phyloP scores from a whole-genome alignment of 768 basidiomycete species.

The Phylloporus arenicola region DNA sequence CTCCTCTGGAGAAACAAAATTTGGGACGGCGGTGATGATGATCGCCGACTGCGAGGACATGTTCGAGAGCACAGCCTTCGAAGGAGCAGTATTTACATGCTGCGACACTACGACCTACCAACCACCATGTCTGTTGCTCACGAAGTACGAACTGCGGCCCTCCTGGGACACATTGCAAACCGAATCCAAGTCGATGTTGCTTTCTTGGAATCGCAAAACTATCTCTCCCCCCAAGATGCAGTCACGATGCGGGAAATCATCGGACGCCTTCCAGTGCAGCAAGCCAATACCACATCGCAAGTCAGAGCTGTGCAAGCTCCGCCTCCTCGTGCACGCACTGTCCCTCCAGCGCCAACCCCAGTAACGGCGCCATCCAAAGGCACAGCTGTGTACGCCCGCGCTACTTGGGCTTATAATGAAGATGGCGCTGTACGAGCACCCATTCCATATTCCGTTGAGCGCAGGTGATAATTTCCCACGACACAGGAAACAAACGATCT shows the following conservation, averaged over 20 bases:
- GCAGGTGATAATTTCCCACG: constrained; percentile 3
- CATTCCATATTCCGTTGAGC: neutral
- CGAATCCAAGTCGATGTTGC: constrained; percentile 54
- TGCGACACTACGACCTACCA: neutral
- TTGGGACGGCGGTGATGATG: constrained; percentile 39
- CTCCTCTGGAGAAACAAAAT: constrained; percentile 56
- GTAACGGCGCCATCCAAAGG: constrained; percentile 4
- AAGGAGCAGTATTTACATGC: constrained; percentile 7
- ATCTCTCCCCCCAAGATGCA: constrained; percentile 48
- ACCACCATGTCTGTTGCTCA: constrained; percentile 21
- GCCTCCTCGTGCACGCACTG: constrained; percentile 2
- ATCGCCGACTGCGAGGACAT: constrained; percentile 16
- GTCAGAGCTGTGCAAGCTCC: constrained; percentile 5
- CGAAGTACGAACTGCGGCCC: constrained; percentile 34
- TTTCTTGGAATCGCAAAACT: constrained; percentile 52
- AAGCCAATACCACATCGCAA: constrained; percentile 10
- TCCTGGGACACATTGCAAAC: constrained; percentile 54
- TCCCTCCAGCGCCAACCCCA: constrained; percentile 16
- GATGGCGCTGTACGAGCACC: constrained; percentile 40
- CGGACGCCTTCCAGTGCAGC: constrained; percentile 36
- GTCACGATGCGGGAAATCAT: constrained; percentile 38
- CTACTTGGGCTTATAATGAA: constrained; percentile 66
- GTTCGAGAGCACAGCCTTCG: neutral
- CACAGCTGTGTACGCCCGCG: constrained; percentile 38
- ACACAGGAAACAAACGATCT: constrained; percentile 76